Evolutionary conservation across 2,329 filamentous ascomycete species (phyloP).

Genomic region (Aspergillus flavus): DNA sequence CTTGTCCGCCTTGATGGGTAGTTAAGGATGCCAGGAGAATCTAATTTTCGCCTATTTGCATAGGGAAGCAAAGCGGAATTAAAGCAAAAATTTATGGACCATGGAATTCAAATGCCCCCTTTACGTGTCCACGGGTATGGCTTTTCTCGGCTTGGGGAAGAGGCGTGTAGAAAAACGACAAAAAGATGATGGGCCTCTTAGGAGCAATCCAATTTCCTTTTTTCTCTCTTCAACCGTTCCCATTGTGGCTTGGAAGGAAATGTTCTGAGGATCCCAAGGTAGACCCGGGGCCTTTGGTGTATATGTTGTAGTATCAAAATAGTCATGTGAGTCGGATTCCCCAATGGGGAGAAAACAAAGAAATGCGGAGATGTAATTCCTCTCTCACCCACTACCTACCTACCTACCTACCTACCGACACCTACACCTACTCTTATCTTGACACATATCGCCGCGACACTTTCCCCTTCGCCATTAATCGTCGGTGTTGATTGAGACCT

Average conservation of each 20-base stretch:
- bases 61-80: conserved; percentile 43
- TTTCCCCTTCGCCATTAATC: neutral
- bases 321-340: neutral
- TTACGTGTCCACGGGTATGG: conserved; percentile 29
- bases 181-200: conserved; percentile 18
- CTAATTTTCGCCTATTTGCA: conserved; percentile 45
- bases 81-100: conserved; percentile 36
- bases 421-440: neutral
- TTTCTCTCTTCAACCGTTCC: conserved; percentile 13
- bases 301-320: neutral
- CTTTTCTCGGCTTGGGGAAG: conserved; percentile 28
- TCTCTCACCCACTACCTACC: neutral
- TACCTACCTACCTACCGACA: no score
- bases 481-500: neutral
- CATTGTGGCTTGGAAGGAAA: neutral
- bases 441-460: neutral
- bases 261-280: neutral
- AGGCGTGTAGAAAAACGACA: conserved; percentile 31
- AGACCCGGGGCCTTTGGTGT: neutral
- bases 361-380: neutral
- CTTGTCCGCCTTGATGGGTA: conserved; percentile 36
- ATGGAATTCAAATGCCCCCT: conserved; percentile 29
- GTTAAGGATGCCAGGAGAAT: conserved; percentile 40
- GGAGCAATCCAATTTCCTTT: conserved; percentile 22
- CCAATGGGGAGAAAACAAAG: no score